phyloP scores from a whole-genome alignment of 495 filamentous ascomycete species.

The Chaetomidium leptoderma region DNA sequence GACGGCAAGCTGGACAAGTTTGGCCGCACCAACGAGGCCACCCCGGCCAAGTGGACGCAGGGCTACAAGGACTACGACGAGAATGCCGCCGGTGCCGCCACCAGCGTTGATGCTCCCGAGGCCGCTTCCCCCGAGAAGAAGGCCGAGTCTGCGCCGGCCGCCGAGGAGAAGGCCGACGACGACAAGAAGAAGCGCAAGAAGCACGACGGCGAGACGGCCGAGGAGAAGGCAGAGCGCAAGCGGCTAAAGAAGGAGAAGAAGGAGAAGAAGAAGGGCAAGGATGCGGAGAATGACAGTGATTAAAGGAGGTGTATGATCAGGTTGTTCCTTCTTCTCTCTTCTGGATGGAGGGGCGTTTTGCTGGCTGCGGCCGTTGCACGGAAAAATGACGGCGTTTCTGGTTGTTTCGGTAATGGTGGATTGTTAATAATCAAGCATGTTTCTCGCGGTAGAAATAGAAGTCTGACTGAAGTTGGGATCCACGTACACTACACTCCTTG shows the following conservation, averaged over 20 bases:
- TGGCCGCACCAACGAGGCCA: slow-evolving; percentile 83
- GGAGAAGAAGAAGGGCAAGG: slow-evolving; percentile 56
- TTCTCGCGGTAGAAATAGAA: slow-evolving; percentile 8
- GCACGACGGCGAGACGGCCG: slow-evolving; percentile 74
- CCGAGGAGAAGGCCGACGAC: slow-evolving; percentile 40
- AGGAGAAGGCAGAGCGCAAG: slow-evolving; percentile 72
- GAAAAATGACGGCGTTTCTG: slow-evolving; percentile 14
- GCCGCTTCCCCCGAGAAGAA: slow-evolving; percentile 26
- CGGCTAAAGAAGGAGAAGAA: slow-evolving; percentile 69
- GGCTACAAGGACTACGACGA: slow-evolving; percentile 83
- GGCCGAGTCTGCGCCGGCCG: slow-evolving; percentile 38
- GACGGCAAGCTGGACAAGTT: slow-evolving; percentile 97
- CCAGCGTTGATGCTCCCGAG: slow-evolving; percentile 24
- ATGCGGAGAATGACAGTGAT: slow-evolving; percentile 44
- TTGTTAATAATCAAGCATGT: neutral
- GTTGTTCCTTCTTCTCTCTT: slow-evolving; percentile 8
- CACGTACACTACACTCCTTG: no score
- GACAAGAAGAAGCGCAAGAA: slow-evolving; percentile 72
- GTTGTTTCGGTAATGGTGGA: slow-evolving; percentile 12
- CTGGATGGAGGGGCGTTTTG: slow-evolving; percentile 11
- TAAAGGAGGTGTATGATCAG: neutral
- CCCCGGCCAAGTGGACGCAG: slow-evolving; percentile 83
- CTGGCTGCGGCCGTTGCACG: slow-evolving; percentile 12
- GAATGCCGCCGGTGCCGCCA: slow-evolving; percentile 27
- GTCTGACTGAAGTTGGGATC: neutral